Base-by-base conservation (phyloP, 163 green algal species). In the Trebouxia gelatinosa region DNA sequence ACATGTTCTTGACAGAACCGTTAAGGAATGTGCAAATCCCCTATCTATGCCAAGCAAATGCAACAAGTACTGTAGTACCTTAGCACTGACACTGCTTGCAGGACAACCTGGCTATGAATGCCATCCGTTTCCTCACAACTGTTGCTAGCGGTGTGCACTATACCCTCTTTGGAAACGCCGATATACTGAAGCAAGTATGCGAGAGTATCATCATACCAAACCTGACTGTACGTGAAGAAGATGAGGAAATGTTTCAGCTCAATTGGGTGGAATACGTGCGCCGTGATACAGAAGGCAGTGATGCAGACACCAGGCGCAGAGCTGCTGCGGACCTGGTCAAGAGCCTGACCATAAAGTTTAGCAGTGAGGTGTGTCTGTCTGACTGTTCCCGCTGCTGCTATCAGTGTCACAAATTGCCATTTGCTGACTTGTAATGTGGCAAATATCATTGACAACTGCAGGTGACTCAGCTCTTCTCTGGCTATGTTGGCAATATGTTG, bases 161-260 rank as follows among this genome's bases (percentile, higher is more conserved):
- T 85, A 78, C 77, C 46, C 87, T 99, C 29, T 98, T 99, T 86
- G 65, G 74, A 11, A 80, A 87, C 35, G 78, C 82, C n/a, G 84
- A 65, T 50, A 21, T 40, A 17, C 64, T 80, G 31, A 66, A 81
- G 71, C 88, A 95, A 86, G 90, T 97, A 64, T 95, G 89, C 75
- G 92, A 97, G 84, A 81, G 83, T 13, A 93, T 98, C 71, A 85
- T 98, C 7, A 90, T 99, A 40, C 90, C 90, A 58, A 91, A 92
- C 84, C 74, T 95, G 35, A 74, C 82, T 21, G 83, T 94, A 72
- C 83, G 89, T 29, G 80, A 84, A 1, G 89, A 92, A 66, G 67
- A 82, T 70, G 89, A 97, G 82, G 95, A 98, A 86, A 81, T 96
- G 64, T 98, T 99, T 85, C 92, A 98, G 70, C 94, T 96, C 81